Evolutionary conservation across 1,284 basidiomycete genomes (phyloP).

Genomic region (Ustilago tritici): DNA sequence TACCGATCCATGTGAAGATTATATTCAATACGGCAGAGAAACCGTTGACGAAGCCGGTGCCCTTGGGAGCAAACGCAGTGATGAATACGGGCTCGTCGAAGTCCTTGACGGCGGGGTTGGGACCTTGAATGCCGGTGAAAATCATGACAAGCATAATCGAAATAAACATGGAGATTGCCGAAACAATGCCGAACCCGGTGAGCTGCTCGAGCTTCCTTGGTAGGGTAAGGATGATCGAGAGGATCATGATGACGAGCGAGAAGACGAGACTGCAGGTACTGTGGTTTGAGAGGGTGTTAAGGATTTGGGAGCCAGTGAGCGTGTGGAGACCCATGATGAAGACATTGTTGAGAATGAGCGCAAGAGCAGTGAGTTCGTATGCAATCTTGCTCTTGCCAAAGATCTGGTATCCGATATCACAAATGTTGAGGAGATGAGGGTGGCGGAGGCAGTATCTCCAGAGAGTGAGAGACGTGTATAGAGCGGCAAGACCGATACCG

Average conservation of each 20-base stretch:
- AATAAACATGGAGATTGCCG: constrained; percentile 62
- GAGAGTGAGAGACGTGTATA: constrained; percentile 69
- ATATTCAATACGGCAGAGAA: constrained; percentile 72
- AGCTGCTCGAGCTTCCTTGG: constrained; percentile 64
- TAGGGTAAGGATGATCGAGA: constrained; percentile 57
- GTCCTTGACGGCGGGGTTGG: constrained; percentile 42
- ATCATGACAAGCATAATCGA: constrained; percentile 59
- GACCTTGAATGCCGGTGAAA: constrained; percentile 56
- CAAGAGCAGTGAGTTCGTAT: constrained; percentile 71
- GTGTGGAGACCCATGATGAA: constrained; percentile 62
- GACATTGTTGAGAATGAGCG: constrained; percentile 64
- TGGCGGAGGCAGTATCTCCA: constrained; percentile 76
- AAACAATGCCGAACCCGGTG: constrained; percentile 58
- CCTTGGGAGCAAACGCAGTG: constrained; percentile 57
- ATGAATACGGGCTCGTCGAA: constrained; percentile 50
- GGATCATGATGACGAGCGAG: constrained; percentile 70
- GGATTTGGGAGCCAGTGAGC: constrained; percentile 70
- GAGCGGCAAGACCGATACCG: constrained; percentile 55
- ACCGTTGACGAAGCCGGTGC: constrained; percentile 76
- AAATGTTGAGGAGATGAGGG: constrained; percentile 74
- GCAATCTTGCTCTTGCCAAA: constrained; percentile 73
- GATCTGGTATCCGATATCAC: constrained; percentile 76
- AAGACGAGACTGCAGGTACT: constrained; percentile 75
- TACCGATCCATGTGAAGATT: constrained; percentile 75
- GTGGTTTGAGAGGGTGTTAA: constrained; percentile 76